These are phyloP conservation scores for Biancaea sappan DNA, from an alignment of 306 rosid species.

Conservation along the genomic window DNA sequence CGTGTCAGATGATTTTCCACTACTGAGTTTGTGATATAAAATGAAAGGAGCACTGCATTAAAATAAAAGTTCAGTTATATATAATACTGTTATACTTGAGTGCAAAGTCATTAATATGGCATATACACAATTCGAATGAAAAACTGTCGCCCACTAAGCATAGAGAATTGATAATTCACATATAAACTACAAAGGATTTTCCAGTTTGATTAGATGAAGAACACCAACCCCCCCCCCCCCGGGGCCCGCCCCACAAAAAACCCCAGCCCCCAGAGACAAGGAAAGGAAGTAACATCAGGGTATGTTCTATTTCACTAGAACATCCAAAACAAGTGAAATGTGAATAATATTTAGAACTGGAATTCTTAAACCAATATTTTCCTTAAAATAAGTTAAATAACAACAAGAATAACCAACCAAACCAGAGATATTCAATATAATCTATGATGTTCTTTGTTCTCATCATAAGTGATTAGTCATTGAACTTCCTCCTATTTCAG, in stretches of 20 bases:
- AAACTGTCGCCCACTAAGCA: slow-evolving; percentile 12
- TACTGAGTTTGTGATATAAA: slow-evolving; percentile 23
- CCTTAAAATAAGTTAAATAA: background rate
- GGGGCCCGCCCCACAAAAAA: no score
- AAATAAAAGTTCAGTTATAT: slow-evolving; percentile 31
- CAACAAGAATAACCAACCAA: slow-evolving; percentile 20
- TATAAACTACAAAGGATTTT: background rate
- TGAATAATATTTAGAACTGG: background rate
- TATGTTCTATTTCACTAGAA: background rate
- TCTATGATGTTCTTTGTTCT: background rate
- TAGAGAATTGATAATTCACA: background rate
- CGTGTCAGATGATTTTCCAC: slow-evolving; percentile 40
- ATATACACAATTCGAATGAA: background rate
- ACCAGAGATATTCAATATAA: slow-evolving; percentile 8
- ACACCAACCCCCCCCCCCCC: background rate
- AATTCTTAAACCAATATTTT: background rate
- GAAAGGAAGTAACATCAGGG: background rate
- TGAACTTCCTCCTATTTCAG: slow-evolving; percentile 5
- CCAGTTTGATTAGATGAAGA: background rate
- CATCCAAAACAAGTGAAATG: background rate
- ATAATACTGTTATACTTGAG: slow-evolving; percentile 19
- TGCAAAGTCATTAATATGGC: background rate
- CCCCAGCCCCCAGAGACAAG: background rate
- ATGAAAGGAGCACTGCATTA: slow-evolving; percentile 34
- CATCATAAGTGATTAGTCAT: background rate